Base-by-base conservation (phyloP, 2,329 filamentous ascomycete species). In the Cryphonectria carpinicola region DNA sequence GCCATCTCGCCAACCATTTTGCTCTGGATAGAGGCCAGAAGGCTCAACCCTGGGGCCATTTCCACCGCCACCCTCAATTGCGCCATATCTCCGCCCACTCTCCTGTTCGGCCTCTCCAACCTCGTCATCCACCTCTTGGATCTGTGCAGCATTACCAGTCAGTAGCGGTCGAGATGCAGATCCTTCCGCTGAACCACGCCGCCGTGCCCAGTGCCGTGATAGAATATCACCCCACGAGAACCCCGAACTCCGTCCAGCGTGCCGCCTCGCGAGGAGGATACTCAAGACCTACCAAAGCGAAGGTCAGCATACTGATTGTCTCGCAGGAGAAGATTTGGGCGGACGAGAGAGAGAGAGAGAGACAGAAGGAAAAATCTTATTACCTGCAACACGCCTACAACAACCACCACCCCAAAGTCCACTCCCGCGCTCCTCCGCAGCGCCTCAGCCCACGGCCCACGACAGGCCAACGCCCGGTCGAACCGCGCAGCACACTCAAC, bases 311-410 rank as follows among this genome's bases (percentile, higher is more conserved):
- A 11, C 11, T 39, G 37, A 61, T n/a, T 13, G 22, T n/a, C 10
- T 39, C 37, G 11, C 10, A 39, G 10, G 1, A 13, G 37, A 39
- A 39, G 37, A 3, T 11, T 2, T 39, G 1, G 0, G 37, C 37
- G 37, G 8, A 2, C 37, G 7, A 39, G 37, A 10, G 37, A 39
- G 35, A n/a, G n/a, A 7, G 5, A 13, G 10, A 13, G 37, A 39
- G 37, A 11, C 10, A 39, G 37, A 3, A 11, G 35, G 8, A 6
- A 11, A 0, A 39, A 39, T 0, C 43, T 43, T 1, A 89, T 39
- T 1, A 89, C 88, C 84, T 91, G 88, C 69, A 90, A 80, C 6
- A 88, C 63, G 6, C 86, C 88, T 6, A 88, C 84, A 0, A 81
- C 78, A 0, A 89, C 60, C 0, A 86, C 85, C 37, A 90, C 84